A percentile compares a stretch with the other conserved stretches of the same genome.
phyloP scores from a whole-genome alignment of 768 basidiomycete genomes.

The Boletellus emodensis region DNA sequence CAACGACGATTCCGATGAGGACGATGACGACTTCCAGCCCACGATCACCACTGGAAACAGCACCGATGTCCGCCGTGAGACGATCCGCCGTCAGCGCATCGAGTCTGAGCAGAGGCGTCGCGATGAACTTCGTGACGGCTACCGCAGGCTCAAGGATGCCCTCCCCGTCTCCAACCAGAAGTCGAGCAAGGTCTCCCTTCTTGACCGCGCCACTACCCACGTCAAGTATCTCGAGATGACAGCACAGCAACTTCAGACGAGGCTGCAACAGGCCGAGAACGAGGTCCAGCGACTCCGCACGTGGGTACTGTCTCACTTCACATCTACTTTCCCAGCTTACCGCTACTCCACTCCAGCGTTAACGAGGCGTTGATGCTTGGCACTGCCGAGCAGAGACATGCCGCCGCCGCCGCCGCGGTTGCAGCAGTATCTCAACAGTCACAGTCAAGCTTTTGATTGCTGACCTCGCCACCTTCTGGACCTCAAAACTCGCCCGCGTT shows the following conservation, averaged over 20 bases:
- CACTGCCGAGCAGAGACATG: constrained; percentile 70
- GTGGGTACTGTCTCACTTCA: constrained; percentile 27
- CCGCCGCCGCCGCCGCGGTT: constrained; percentile 52
- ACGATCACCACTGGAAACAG: constrained; percentile 38
- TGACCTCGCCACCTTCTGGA: constrained; percentile 13
- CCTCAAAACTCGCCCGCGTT: constrained; percentile 23
- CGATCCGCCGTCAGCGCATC: constrained; percentile 88
- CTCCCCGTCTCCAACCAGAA: constrained; percentile 90
- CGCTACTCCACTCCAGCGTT: constrained; percentile 39
- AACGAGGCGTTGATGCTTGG: constrained; percentile 89
- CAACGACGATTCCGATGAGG: constrained; percentile 70
- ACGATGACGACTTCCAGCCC: constrained; percentile 73
- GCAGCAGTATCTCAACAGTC: constrained; percentile 47
- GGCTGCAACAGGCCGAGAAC: constrained; percentile 73
- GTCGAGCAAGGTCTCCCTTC: constrained; percentile 85
- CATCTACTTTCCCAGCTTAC: background rate
- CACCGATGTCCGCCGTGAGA: constrained; percentile 78
- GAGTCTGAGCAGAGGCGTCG: constrained; percentile 90
- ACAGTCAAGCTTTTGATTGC: constrained; percentile 45
- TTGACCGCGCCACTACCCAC: constrained; percentile 85
- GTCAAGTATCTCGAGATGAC: constrained; percentile 84
- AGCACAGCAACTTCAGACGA: constrained; percentile 67
- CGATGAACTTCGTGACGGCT: constrained; percentile 90
- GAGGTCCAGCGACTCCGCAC: constrained; percentile 77
- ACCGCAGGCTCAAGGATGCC: constrained; percentile 84